Evolutionary conservation across 2,329 filamentous ascomycete species (phyloP).

Genomic region (Hypoxylon sp.): DNA sequence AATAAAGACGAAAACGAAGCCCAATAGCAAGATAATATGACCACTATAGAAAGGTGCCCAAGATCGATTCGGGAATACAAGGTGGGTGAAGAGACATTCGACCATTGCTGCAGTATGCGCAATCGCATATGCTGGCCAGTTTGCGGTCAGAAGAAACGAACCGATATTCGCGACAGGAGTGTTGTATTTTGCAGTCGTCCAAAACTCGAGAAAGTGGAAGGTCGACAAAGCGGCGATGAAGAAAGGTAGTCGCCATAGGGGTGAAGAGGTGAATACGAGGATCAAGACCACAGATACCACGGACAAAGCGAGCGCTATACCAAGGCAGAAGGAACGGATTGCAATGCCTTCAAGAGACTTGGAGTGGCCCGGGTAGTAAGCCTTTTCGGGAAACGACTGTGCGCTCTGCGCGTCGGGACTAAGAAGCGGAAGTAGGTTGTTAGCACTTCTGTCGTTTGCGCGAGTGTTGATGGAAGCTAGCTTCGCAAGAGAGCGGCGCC

Average conservation of each 20-base stretch:
- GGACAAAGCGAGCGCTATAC: slow-evolving; percentile 59
- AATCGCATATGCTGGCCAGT: slow-evolving; percentile 86
- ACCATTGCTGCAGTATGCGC: slow-evolving; percentile 82
- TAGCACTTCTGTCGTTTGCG: slow-evolving; percentile 44
- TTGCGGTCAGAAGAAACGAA: slow-evolving; percentile 87
- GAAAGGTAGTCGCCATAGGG: slow-evolving; percentile 74
- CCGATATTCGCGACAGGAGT: slow-evolving; percentile 78
- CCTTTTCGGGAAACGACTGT: slow-evolving; percentile 54
- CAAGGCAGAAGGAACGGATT: slow-evolving; percentile 70
- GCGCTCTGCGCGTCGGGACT: slow-evolving; percentile 54
- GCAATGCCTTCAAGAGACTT: slow-evolving; percentile 74
- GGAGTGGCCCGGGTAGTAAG: slow-evolving; percentile 62
- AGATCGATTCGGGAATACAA: slow-evolving; percentile 67
- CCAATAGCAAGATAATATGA: slow-evolving; percentile 65
- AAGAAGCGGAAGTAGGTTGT: slow-evolving; percentile 52
- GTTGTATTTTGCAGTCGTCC: slow-evolving; percentile 88
- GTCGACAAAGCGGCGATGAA: slow-evolving; percentile 78
- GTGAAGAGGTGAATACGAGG: slow-evolving; percentile 59
- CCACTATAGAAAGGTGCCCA: slow-evolving; percentile 64
- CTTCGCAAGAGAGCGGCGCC: slow-evolving; percentile 43
- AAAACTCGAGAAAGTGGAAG: slow-evolving; percentile 98
- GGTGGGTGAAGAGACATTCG: slow-evolving; percentile 77
- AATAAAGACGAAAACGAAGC: slow-evolving; percentile 73
- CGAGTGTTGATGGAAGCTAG: slow-evolving; percentile 45
- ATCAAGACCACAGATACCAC: slow-evolving; percentile 54